Base-by-base conservation (phyloP, 2,329 filamentous ascomycete genomes). In the Sporothrix variecibatus region DNA sequence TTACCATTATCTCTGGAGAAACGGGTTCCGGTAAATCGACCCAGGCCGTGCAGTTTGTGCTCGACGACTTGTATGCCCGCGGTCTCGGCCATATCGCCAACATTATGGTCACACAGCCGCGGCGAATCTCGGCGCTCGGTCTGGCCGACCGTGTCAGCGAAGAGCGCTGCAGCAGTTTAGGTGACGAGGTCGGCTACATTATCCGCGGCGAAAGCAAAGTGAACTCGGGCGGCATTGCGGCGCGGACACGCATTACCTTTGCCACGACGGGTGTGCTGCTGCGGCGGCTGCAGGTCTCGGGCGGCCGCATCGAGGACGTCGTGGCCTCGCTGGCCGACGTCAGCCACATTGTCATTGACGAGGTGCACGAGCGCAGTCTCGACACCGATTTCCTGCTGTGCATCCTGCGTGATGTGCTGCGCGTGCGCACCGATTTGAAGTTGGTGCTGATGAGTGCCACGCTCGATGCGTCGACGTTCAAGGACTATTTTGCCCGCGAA, bases 21-120 rank as follows among this genome's bases (percentile, higher is more conserved):
- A 99, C 96, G 3, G 96, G 96, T 72, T 97, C 94, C 23, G 96
- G 96, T 80, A 99, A 99, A 83, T 97, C 94, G 68, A 98, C 96
- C 0, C 96, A 99, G 81, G 96, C 94, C 2, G 94, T 98, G 46
- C 96, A 99, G 81, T 99, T 98, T 82, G 88, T 99, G 60, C 86
- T 99, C 1, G 96, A 99, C 79, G 94, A 98, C 78, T 85, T 98
- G 76, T 97, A 98, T 78, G 87, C 88, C 75, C 87, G 89, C 64
- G 89, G 91, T 8, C 86, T 97, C 9, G 96, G 95, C 2, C 89
- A 88, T 15, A 89, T 89, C 15, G 93, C 92, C 43, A 98, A 97
- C 79, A 97, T 99, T 76, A 90, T 99, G 75, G 97, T 97, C 79
- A 99, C 96, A 0, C 96, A 99, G 79, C 96, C 96, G 28, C 91